These are phyloP conservation scores for Leccinum obscurum DNA, from an alignment of 768 basidiomycete species.

Conservation along the genomic window DNA sequence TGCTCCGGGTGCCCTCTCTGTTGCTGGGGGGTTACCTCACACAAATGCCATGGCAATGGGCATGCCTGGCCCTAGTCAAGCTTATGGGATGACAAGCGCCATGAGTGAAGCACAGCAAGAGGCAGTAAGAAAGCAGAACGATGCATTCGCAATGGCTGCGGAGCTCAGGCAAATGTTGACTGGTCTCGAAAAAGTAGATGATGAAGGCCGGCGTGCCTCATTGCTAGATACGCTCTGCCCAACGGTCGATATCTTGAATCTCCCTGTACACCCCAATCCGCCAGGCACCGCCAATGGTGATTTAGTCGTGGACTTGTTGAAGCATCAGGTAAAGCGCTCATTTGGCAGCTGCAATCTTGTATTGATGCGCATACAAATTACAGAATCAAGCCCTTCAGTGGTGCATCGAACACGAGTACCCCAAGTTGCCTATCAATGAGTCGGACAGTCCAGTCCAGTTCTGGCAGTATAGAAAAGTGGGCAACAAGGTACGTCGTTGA, in stretches of 20 bases:
- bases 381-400: constrained; percentile 85
- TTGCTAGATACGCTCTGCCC: constrained; percentile 70
- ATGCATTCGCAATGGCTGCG: constrained; percentile 56
- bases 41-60: constrained; percentile 20
- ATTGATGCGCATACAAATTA: neutral
- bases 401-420: constrained; percentile 82
- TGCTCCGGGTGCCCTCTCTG: constrained; percentile 6
- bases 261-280: constrained; percentile 71
- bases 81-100: constrained; percentile 6
- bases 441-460: constrained; percentile 82
- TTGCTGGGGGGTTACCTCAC: constrained; percentile 18
- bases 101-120: constrained; percentile 39
- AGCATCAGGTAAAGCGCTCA: constrained; percentile 63
- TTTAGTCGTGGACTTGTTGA: constrained; percentile 70
- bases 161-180: constrained; percentile 68
- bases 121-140: constrained; percentile 33
- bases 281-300: constrained; percentile 68
- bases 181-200: constrained; percentile 73
- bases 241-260: constrained; percentile 65
- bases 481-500: constrained; percentile 47
- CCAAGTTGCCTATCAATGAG: constrained; percentile 64
- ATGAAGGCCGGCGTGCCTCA: constrained; percentile 69
- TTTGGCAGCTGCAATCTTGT: neutral
- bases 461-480: constrained; percentile 70
- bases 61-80: constrained; percentile 24